phyloP scores from a whole-genome alignment of 768 basidiomycete species.

The Pulveroboletus sp. region DNA sequence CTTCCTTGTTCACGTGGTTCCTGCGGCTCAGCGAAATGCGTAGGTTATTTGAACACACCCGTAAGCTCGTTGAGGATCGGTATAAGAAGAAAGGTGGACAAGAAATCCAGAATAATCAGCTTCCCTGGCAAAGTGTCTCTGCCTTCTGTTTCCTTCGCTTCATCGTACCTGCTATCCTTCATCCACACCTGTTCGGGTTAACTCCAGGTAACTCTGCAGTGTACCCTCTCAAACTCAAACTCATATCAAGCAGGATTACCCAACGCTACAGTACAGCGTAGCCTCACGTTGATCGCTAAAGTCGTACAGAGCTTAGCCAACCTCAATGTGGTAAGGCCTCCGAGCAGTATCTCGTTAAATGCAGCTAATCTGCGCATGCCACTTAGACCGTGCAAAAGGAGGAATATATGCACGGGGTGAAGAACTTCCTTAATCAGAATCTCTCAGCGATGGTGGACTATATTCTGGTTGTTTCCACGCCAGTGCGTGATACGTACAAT shows the following conservation, averaged over 20 bases:
- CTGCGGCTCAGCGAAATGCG: constrained; percentile 60
- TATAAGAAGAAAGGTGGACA: constrained; percentile 42
- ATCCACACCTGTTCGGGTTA: constrained; percentile 80
- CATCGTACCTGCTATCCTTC: constrained; percentile 85
- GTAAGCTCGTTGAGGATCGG: constrained; percentile 66
- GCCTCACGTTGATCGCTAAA: constrained; percentile 80
- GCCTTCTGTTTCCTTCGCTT: constrained; percentile 89
- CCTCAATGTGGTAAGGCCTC: constrained; percentile 58
- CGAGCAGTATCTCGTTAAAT: neutral
- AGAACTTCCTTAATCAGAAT: constrained; percentile 65
- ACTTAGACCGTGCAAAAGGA: constrained; percentile 64
- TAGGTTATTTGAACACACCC: constrained; percentile 61
- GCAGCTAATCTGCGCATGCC: constrained; percentile 2
- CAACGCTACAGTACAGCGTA: constrained; percentile 63
- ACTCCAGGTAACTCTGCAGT: constrained; percentile 51
- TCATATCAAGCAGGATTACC: constrained; percentile 55
- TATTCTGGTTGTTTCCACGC: constrained; percentile 65
- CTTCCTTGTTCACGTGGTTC: constrained; percentile 3
- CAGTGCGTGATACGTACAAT: constrained; percentile 28
- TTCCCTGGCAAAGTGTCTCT: constrained; percentile 80
- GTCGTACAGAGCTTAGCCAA: constrained; percentile 89
- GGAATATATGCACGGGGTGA: constrained; percentile 75
- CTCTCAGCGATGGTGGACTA: constrained; percentile 75
- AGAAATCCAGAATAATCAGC: constrained; percentile 45
- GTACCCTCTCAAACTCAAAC: neutral